Evolutionary conservation across 2,329 filamentous ascomycete species (phyloP).

Genomic region (Lizonia empirigonia): DNA sequence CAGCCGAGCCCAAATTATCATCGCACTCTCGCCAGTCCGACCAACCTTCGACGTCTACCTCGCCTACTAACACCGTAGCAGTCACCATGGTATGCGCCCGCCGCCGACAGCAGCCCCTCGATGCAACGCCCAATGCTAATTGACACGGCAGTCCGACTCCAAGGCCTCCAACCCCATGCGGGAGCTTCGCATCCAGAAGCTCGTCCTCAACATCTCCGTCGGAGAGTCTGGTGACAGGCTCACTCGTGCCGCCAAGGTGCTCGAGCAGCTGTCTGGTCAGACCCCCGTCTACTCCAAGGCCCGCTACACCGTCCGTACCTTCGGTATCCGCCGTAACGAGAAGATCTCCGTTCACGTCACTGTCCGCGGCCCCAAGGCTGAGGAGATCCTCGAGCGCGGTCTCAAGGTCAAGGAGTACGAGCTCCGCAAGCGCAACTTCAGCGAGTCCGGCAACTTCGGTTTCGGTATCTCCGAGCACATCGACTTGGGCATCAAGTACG

Average conservation of each 20-base stretch:
- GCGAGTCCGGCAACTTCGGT: constrained; percentile 92
- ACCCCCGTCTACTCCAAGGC: constrained; percentile 99
- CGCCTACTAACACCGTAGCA: constrained; percentile 47
- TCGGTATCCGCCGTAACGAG: constrained; percentile 99
- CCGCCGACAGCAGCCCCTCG: constrained; percentile 7
- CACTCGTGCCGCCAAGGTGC: constrained; percentile 99
- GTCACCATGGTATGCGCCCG: constrained; percentile 47
- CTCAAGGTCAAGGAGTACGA: constrained; percentile 99
- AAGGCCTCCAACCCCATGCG: constrained; percentile 98
- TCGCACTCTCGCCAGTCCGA: constrained; percentile 22
- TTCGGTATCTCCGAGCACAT: constrained; percentile 99
- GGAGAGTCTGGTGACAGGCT: constrained; percentile 99
- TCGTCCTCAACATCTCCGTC: constrained; percentile 99
- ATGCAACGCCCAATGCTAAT: constrained; percentile 37
- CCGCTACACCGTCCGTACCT: constrained; percentile 99
- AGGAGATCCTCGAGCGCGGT: constrained; percentile 99
- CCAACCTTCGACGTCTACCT: constrained; percentile 38
- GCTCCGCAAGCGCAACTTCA: constrained; percentile 99
- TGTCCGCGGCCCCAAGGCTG: constrained; percentile 97
- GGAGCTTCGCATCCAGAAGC: constrained; percentile 99
- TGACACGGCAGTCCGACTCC: constrained; percentile 44
- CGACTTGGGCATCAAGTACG: constrained; percentile 94
- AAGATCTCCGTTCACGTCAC: constrained; percentile 97
- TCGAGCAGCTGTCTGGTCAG: constrained; percentile 99
- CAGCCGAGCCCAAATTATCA: constrained; percentile 33